A percentile compares a stretch with the other conserved stretches of the same genome.
These are phyloP conservation scores for Colletotrichum karsti DNA, from an alignment of 2,329 filamentous ascomycete species.

Conservation along the genomic window DNA sequence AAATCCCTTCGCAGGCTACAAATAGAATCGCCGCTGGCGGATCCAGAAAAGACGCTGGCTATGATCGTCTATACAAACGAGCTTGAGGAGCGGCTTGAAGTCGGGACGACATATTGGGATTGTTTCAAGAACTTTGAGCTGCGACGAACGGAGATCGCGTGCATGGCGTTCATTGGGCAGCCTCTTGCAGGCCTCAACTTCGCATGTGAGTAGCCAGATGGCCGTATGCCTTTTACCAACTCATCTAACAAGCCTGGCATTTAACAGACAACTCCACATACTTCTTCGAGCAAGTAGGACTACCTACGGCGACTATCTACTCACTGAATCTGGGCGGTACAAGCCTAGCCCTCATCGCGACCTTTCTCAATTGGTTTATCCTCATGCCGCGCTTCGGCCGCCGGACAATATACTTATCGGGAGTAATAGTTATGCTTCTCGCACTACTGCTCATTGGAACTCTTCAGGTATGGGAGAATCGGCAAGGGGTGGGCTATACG, in stretches of 20 bases:
- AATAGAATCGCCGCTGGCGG: conserved; percentile 39
- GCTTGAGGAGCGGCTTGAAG: conserved; percentile 41
- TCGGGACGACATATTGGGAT: conserved; percentile 46
- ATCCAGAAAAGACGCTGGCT: conserved; percentile 47
- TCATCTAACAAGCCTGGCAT: not conserved
- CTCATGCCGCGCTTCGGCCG: conserved; percentile 51
- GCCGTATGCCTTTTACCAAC: too few species aligned
- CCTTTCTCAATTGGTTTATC: conserved; percentile 50
- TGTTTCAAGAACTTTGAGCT: conserved; percentile 50
- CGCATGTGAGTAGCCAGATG: conserved; percentile 36
- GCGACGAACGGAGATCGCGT: conserved; percentile 44
- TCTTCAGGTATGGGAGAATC: conserved; percentile 39
- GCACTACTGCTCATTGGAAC: conserved; percentile 48
- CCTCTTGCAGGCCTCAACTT: conserved; percentile 38
- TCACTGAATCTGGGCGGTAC: conserved; percentile 48
- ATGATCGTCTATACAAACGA: conserved; percentile 43
- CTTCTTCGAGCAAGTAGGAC: conserved; percentile 47
- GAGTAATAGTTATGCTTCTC: conserved; percentile 46
- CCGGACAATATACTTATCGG: conserved; percentile 52
- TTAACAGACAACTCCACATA: conserved; percentile 44
- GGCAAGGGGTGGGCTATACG: conserved; percentile 40
- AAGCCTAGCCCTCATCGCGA: conserved; percentile 51
- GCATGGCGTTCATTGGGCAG: conserved; percentile 38
- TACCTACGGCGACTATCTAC: conserved; percentile 39
- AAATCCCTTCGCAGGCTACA: conserved; percentile 32